Evolutionary conservation across 2,329 filamentous ascomycete genomes (phyloP), one percentile per base, ranked within the genome.

Genomic region (Colletotrichum shisoi): DNA sequence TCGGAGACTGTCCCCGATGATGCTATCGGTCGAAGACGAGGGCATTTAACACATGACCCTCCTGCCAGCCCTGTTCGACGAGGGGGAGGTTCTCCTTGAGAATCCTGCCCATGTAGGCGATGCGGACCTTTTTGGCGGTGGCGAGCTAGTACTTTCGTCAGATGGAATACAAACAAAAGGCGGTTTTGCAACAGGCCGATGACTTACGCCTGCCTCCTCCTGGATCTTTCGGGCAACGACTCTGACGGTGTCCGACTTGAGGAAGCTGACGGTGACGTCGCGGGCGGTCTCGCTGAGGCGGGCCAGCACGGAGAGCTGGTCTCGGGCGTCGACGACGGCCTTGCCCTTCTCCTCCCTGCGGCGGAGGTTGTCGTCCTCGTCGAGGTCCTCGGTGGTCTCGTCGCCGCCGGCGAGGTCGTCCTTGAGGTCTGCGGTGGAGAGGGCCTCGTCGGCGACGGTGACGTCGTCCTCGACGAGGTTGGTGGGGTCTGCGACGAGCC

Each of bases 71-170:
- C 72, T 95, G 90, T 3, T 85, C 84, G 51, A 82, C 77, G 19
- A 97, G 80, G 0, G 89, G 84, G 21, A 85, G 76, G 61, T 84
- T 83, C 70, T 94, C 91, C 70, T 89, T 88, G 52, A 97, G 84
- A 57, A 94, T 86, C 75, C 89, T 92, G 71, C 94, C 94, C 77
- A 95, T 84, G 76, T 96, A 96, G 21, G 88, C 89, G 67, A 97
- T 85, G 61, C 87, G 87, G 57, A 97, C 81, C 54, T 83, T 85
- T 69, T 86, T 87, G 51, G 80, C 81, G 8, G 81, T 75, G 2
- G 84, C 77, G 39, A 94, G 80, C 90, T 91, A 71, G 19, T 45
- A 17, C 9, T 61, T 34, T 7, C 12, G 59, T 53, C 15, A 61
- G 56, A 15, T 12, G 46, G 4, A 40, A 4, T 5, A 12, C n/a